Conservation (phyloP, 2,329 filamentous ascomycete species). For the Fusarium humuli region DNA sequence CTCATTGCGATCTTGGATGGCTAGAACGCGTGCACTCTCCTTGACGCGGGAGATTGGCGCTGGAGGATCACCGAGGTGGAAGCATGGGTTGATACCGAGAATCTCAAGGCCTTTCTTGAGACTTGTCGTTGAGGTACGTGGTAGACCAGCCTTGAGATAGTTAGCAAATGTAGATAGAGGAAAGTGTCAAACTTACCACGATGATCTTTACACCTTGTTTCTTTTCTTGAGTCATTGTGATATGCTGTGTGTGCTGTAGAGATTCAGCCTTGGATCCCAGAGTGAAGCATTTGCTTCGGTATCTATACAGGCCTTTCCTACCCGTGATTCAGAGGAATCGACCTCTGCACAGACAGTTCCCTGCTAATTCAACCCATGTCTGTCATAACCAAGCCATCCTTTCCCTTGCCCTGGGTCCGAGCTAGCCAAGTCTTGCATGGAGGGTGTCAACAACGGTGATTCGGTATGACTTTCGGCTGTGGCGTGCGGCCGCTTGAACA, state of each 20-base stretch:
- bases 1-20: slow-evolving; percentile 28
- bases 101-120: slow-evolving; percentile 38
- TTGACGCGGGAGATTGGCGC: slow-evolving; percentile 30
- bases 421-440: background rate
- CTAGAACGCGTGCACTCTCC: slow-evolving; percentile 32
- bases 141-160: slow-evolving; percentile 19
- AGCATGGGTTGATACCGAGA: slow-evolving; percentile 28
- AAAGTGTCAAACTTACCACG: slow-evolving; percentile 15
- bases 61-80: slow-evolving; percentile 37
- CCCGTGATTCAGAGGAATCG: background rate
- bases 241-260: background rate
- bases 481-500: slow-evolving; percentile 2
- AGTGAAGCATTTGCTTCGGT: background rate
- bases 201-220: slow-evolving; percentile 28
- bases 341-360: background rate
- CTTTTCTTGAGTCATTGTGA: slow-evolving; percentile 7
- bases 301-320: slow-evolving; percentile 11
- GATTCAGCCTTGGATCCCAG: background rate
- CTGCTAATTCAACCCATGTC: background rate
- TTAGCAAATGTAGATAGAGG: background rate
- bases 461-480: slow-evolving; percentile 1
- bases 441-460: background rate
- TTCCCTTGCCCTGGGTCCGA: background rate
- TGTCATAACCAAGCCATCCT: background rate
- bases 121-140: slow-evolving; percentile 36